Conservation (phyloP, 2,329 filamentous ascomycete genomes). For the Boeremia exigua region DNA sequence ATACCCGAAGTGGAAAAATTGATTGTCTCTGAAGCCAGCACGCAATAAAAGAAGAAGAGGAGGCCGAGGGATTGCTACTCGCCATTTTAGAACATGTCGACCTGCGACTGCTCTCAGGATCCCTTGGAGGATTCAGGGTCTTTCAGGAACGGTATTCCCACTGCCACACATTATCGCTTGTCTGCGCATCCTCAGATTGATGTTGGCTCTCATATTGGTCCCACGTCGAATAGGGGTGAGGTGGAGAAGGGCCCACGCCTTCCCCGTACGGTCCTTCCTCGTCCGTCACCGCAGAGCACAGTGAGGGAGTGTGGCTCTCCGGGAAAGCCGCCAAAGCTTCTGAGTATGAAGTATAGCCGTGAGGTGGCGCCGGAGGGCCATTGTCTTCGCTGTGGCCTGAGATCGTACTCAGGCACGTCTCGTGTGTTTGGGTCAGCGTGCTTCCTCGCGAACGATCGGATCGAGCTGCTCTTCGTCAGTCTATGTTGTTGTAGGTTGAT, state of each 20-base stretch:
- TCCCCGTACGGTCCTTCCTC: background rate
- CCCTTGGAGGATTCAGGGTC: too few species aligned
- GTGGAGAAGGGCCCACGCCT: background rate
- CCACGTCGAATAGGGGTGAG: background rate
- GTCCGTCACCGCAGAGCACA: background rate
- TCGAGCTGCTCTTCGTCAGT: background rate
- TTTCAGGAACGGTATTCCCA: too few species aligned
- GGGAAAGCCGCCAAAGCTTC: background rate
- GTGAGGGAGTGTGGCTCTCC: background rate
- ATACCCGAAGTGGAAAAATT: too few species aligned
- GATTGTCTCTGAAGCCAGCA: too few species aligned
- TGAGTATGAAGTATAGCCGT: background rate
- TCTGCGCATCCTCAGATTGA: too few species aligned
- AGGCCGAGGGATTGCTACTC: too few species aligned
- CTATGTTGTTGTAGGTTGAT: too few species aligned
- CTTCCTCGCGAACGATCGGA: background rate
- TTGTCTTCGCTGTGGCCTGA: background rate
- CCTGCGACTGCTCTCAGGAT: too few species aligned
- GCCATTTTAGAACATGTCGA: too few species aligned
- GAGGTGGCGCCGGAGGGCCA: too few species aligned
- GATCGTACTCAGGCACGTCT: background rate
- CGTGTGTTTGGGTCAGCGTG: background rate
- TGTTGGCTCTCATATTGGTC: background rate
- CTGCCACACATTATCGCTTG: background rate
- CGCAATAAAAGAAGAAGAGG: too few species aligned